Evolutionary conservation across 257 asterid genomes (phyloP), one percentile per base, ranked within the genome.

Genomic region (Salvia splendens): DNA sequence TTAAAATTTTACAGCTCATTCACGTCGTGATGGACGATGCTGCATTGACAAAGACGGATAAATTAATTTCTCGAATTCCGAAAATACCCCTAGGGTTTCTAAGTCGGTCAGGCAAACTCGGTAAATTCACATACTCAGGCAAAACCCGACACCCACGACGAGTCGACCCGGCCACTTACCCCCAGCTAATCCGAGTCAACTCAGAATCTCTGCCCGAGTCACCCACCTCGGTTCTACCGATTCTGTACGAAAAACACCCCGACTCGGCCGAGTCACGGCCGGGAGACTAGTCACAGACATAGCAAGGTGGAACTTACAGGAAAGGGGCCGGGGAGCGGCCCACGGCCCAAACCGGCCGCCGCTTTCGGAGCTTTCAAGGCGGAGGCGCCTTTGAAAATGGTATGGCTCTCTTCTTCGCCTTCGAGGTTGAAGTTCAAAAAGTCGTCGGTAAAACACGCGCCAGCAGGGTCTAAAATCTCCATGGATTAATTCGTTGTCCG

Each of bases 391-490:
- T 80, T 69, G 54, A 6, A 57, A 62, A 67, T 8, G 67, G 74
- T 53, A 10, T 48, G 45, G 45, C 71, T 70, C 46, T 64, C 79
- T 17, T 63, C 82, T 46, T 61, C 90, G 28, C 65, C 86, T n/a
- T 83, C 92, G 65, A 91, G 80, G 47, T 82, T 67, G 75, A 87
- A 92, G 86, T 89, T 68, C 65, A 92, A 82, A 47, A 89, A 82
- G 83, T 89, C 95, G 7, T 86, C 95, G 42, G 72, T 20, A 70
- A 85, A 83, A 74, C 82, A 70, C 40, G 75, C 67, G 15, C 65
- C 80, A 14, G 65, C 47, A 15, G 73, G 61, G 73, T 81, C 79
- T 81, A 82, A 52, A 80, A 67, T 80, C 69, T 83, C 87, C 95
- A 89, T 89, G 68, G 10, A 4, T 46, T 86, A 63, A 35, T 40